Percentiles rank a stretch among this genome's conserved stretches.
Conservation (phyloP, 2,329 filamentous ascomycete species). For the Rutstroemia sp. region DNA sequence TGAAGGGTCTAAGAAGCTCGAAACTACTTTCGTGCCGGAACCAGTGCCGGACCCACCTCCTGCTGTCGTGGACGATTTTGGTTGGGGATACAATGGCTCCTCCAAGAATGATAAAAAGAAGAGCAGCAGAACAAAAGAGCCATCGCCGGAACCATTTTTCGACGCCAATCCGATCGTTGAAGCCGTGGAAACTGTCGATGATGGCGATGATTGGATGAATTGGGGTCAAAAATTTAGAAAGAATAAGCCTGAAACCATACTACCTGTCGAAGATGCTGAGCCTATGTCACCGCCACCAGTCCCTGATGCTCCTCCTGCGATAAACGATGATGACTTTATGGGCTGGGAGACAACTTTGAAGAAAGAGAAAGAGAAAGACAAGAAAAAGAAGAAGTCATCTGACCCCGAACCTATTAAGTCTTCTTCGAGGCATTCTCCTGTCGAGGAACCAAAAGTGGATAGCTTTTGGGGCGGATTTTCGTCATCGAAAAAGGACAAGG, state of each 20-base stretch:
- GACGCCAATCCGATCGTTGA: constrained; percentile 19
- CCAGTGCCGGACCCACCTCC: constrained; percentile 13
- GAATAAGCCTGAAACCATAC: constrained; percentile 22
- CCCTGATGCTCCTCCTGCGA: constrained; percentile 27
- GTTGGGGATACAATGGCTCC: constrained; percentile 13
- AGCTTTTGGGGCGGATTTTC: constrained; percentile 18
- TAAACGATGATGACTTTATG: constrained; percentile 26
- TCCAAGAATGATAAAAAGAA: constrained; percentile 38
- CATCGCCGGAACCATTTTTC: constrained; percentile 11
- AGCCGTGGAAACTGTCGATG: constrained; percentile 18
- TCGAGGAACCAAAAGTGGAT: constrained; percentile 42
- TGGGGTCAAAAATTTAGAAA: constrained; percentile 25
- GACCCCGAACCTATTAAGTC: constrained; percentile 37
- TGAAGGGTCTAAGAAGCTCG: constrained; percentile 31
- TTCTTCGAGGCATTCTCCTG: constrained; percentile 31
- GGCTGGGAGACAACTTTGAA: constrained; percentile 24
- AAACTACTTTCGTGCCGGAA: constrained; percentile 15
- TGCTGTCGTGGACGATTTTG: constrained; percentile 26
- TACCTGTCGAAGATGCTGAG: constrained; percentile 30
- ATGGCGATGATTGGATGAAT: constrained; percentile 24
- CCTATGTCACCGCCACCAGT: constrained; percentile 28
- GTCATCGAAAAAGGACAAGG: not conserved
- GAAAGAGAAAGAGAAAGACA: constrained; percentile 37
- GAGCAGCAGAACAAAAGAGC: constrained; percentile 25
- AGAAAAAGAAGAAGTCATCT: constrained; percentile 44